Base-by-base conservation (phyloP, 2,329 filamentous ascomycete genomes). In the Westerdykella sp. region DNA sequence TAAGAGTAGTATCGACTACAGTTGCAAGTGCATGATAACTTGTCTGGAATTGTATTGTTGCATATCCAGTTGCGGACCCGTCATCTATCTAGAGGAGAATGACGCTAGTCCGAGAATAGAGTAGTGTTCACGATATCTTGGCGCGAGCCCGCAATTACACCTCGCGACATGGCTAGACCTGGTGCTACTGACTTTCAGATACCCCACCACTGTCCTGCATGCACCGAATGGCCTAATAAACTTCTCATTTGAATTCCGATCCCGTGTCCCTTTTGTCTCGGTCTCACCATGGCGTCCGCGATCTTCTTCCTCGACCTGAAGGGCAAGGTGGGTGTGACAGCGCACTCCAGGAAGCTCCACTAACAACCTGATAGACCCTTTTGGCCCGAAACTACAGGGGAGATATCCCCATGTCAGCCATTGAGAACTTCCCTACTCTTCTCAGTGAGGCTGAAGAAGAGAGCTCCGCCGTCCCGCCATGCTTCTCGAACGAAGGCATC, bases 401-500 rank as follows among this genome's bases (percentile, higher is more conserved):
- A 69, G 93, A 98, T 62, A 95, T 98, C 54, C 93, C 93, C 69
- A 97, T 98, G 93, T 95, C 89, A 45, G 93, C 93, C 30, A 93
- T 98, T 61, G 93, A 98, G 73, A 94, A 95, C 70, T 98, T 98
- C 68, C 93, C 93, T 35, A 75, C 95, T 58, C 84, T 98, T 46
- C 83, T 98, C 42, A 95, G 87, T 70, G 93, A 98, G 73, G 93
- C 93, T 59, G 93, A 98, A 83, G 93, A 98, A 80, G 93, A 98
- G 70, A 95, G 88, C 57, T 97, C 91, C 37, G 90, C 90, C 49
- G 93, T 97, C 2, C 89, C 93, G 43, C 93, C 93, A 52, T 98
- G 93, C 72, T 97, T 98, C 77, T 96, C 90, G 34, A 85, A 94
- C 69, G 93, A 98, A 73, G 93, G 93, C 67, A 95, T 98, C 75